Conservation (phyloP, 345 rosid species). For the Pistacia integerrima region DNA sequence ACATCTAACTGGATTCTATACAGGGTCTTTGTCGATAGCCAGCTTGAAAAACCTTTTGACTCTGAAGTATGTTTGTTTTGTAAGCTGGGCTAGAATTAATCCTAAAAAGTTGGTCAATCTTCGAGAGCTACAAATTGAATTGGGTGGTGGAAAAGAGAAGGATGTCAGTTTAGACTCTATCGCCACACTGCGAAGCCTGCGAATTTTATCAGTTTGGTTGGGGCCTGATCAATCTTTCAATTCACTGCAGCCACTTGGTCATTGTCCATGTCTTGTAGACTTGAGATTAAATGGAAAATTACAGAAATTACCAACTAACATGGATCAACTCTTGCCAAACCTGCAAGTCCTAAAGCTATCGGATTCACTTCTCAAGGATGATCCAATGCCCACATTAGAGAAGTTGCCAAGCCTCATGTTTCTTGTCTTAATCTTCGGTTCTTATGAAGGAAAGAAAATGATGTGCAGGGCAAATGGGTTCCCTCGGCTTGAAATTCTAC, state of each 20-base stretch:
- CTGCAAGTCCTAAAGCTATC: neutral
- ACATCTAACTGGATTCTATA: neutral
- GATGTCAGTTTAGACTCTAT: neutral
- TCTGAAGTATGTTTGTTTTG: neutral
- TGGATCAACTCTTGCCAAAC: neutral
- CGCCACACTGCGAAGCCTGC: slow-evolving; percentile 5
- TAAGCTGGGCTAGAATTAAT: neutral
- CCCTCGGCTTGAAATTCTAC: neutral
- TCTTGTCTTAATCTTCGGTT: neutral
- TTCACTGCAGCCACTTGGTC: neutral
- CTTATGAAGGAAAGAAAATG: neutral
- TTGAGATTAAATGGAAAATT: neutral
- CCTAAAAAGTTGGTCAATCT: slow-evolving; percentile 1
- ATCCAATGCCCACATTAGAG: slow-evolving; percentile 2
- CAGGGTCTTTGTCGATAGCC: neutral
- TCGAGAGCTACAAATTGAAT: neutral
- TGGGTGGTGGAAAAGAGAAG: neutral
- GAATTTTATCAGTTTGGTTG: neutral
- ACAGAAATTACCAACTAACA: neutral
- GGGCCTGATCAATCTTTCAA: neutral
- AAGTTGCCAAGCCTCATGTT: slow-evolving; percentile 1
- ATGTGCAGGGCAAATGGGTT: neutral
- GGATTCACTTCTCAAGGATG: neutral
- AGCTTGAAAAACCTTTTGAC: neutral
- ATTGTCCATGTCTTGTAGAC: neutral